Conservation (phyloP, 2,329 filamentous ascomycete genomes). For the Zymoseptoria ardabiliae region DNA sequence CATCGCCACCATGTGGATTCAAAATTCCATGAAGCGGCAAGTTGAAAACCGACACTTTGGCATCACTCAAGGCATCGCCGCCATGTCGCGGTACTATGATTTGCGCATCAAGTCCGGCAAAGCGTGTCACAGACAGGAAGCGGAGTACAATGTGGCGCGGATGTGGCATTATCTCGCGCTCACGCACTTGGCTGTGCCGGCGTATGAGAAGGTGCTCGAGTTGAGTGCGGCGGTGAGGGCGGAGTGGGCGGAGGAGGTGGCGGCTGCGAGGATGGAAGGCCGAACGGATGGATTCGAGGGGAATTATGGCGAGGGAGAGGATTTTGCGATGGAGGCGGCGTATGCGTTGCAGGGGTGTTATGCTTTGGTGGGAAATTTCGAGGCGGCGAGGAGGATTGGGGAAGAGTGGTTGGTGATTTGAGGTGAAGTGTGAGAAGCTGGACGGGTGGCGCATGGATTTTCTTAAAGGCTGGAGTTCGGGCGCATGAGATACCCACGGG, state of each 20-base stretch:
- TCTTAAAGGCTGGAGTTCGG: background rate
- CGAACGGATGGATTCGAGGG: slow-evolving; percentile 8
- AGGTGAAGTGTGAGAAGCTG: background rate
- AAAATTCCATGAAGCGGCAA: slow-evolving; percentile 82
- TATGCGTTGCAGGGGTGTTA: slow-evolving; percentile 65
- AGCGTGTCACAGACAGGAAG: slow-evolving; percentile 57
- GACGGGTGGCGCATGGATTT: background rate
- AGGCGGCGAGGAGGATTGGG: slow-evolving; percentile 54
- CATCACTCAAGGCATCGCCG: slow-evolving; percentile 75
- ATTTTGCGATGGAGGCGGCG: slow-evolving; percentile 64
- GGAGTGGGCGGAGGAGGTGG: slow-evolving; percentile 30
- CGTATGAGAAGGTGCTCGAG: slow-evolving; percentile 56
- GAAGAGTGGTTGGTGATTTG: slow-evolving; percentile 47
- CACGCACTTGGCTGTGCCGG: slow-evolving; percentile 62
- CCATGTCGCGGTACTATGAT: slow-evolving; percentile 67
- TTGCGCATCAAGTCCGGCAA: slow-evolving; percentile 40
- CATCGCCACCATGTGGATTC: slow-evolving; percentile 76
- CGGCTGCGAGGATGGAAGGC: slow-evolving; percentile 27
- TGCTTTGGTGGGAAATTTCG: slow-evolving; percentile 55
- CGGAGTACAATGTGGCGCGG: slow-evolving; percentile 72
- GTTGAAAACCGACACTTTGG: slow-evolving; percentile 84
- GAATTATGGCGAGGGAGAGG: slow-evolving; percentile 35
- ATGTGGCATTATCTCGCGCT: slow-evolving; percentile 71
- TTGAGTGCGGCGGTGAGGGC: slow-evolving; percentile 42
- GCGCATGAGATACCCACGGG: background rate